Evolutionary conservation across 208 protist genomes (phyloP).

Genomic region (Leishmania arabica): DNA sequence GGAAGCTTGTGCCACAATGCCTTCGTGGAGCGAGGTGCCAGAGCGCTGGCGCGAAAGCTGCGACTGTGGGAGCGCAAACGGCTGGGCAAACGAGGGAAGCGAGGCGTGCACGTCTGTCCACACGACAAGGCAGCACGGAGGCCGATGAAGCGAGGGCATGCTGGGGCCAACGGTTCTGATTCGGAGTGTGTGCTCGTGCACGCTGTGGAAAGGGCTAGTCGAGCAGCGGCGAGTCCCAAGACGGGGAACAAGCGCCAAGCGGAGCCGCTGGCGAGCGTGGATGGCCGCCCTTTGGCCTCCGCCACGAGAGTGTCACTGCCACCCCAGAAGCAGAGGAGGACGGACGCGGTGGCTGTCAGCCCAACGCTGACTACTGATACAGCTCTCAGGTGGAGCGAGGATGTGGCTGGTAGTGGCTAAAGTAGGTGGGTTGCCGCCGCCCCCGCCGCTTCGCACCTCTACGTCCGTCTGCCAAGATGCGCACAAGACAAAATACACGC

Average conservation of each 20-base stretch:
- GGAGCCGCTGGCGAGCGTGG: neutral
- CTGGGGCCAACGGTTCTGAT: neutral
- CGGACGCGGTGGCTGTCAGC: neutral
- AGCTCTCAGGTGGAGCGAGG: slow-evolving; percentile 30
- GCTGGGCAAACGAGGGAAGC: slow-evolving; percentile 7
- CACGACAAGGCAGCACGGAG: neutral
- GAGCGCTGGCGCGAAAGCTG: slow-evolving; percentile 10
- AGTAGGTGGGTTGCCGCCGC: neutral
- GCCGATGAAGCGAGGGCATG: neutral
- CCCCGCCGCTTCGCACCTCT: neutral
- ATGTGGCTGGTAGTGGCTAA: slow-evolving; percentile 7
- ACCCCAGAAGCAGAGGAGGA: neutral
- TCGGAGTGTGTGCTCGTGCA: neutral
- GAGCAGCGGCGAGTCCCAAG: neutral
- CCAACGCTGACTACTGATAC: neutral
- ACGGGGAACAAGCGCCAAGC: neutral
- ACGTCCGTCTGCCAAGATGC: neutral
- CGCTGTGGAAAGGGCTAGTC: neutral
- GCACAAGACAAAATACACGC: neutral
- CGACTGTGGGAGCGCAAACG: slow-evolving; percentile 13
- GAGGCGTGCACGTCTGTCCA: neutral
- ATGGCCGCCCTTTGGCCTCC: neutral
- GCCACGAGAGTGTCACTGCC: neutral
- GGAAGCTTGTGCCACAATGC: neutral
- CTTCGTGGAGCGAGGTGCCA: slow-evolving; percentile 25